A percentile compares a stretch with the other conserved stretches of the same genome.
phyloP scores from a whole-genome alignment of 345 rosid species.

The Viola odorata region DNA sequence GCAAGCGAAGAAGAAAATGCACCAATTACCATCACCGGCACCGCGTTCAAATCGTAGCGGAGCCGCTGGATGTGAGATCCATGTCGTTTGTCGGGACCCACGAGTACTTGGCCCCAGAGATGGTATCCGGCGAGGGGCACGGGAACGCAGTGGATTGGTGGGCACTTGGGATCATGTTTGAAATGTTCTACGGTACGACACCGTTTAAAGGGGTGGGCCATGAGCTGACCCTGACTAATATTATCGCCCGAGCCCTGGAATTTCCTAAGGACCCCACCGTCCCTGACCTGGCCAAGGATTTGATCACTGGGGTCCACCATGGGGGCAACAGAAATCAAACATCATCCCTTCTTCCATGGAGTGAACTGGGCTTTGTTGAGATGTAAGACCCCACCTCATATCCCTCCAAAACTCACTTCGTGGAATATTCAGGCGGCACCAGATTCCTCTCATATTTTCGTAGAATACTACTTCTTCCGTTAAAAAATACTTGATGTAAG shows the following conservation, averaged over 20 bases:
- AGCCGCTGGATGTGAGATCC: slow-evolving; percentile 53
- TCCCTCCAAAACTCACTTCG: slow-evolving; percentile 23
- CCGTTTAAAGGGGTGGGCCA: slow-evolving; percentile 55
- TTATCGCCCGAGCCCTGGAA: slow-evolving; percentile 60
- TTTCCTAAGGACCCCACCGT: slow-evolving; percentile 53
- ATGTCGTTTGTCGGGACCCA: slow-evolving; percentile 68
- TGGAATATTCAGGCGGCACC: slow-evolving; percentile 3
- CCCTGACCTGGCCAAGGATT: slow-evolving; percentile 38
- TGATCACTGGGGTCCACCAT: slow-evolving; percentile 52
- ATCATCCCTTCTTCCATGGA: slow-evolving; percentile 45
- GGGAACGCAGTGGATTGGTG: slow-evolving; percentile 74
- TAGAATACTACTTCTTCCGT: slow-evolving; percentile 51
- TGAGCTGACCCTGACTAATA: slow-evolving; percentile 52
- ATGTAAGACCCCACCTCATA: slow-evolving; percentile 43
- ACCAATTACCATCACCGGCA: slow-evolving; percentile 19
- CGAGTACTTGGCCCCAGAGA: slow-evolving; percentile 66
- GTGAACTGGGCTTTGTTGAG: slow-evolving; percentile 62
- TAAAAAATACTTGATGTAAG: too few relatives aligned
- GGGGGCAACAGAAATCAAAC: slow-evolving; percentile 53
- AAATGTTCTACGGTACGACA: slow-evolving; percentile 48
- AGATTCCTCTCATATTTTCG: slow-evolving; percentile 19
- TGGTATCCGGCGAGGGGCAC: slow-evolving; percentile 57
- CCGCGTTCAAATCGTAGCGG: slow-evolving; percentile 43
- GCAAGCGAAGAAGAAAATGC: slow-evolving; percentile 21
- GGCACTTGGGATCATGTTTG: slow-evolving; percentile 56